phyloP scores from a whole-genome alignment of 108 stramenopile genomes.

The Skeletonema potamos region DNA sequence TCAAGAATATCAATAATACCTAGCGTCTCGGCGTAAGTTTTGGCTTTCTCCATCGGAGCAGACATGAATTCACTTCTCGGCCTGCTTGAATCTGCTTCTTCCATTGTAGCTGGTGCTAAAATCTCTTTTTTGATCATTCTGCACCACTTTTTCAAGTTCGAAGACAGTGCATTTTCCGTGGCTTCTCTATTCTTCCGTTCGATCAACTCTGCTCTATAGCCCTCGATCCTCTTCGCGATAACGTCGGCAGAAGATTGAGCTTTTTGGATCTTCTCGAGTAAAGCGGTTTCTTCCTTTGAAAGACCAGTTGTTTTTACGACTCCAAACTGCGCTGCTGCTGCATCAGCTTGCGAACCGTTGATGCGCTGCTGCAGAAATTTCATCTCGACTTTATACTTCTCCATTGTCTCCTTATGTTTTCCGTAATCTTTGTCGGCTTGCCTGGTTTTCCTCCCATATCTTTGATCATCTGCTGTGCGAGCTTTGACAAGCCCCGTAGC shows the following conservation, averaged over 20 bases:
- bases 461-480: conserved; percentile 61
- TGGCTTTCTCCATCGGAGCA: conserved; percentile 42
- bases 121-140: conserved; percentile 53
- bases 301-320: neutral
- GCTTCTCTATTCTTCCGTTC: conserved; percentile 52
- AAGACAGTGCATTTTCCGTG: conserved; percentile 46
- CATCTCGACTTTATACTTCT: conserved; percentile 42
- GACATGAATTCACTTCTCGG: conserved; percentile 46
- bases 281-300: neutral
- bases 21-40: conserved; percentile 46
- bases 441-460: conserved; percentile 67
- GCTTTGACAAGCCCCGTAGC: conserved; percentile 62
- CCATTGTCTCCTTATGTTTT: conserved; percentile 66
- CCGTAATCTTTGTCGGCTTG: conserved; percentile 32
- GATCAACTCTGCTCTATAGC: conserved; percentile 25
- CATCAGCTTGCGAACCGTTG: neutral
- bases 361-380: neutral
- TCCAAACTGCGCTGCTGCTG: neutral
- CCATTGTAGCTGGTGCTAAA: conserved; percentile 47
- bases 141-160: conserved; percentile 58
- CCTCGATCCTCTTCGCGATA: conserved; percentile 44
- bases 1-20: conserved; percentile 60
- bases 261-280: conserved; percentile 41
- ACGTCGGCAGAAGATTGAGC: conserved; percentile 21
- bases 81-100: conserved; percentile 47